phyloP scores from a whole-genome alignment of 345 rosid genomes.

The Gossypium stocksii region DNA sequence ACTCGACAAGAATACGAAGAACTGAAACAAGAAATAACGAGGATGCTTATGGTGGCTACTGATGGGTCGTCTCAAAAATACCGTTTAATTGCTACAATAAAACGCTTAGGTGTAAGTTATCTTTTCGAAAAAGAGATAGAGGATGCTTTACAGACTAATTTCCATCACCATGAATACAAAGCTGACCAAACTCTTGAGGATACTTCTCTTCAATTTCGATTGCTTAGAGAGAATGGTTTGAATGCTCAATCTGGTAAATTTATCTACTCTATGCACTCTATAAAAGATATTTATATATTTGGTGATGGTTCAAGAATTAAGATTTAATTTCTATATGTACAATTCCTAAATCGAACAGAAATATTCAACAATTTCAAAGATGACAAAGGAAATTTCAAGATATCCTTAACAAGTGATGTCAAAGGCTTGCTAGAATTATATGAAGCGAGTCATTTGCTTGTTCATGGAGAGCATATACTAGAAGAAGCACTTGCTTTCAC shows the following conservation, averaged over 20 bases:
- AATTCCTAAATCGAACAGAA: slow-evolving; percentile 13
- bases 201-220: slow-evolving; percentile 22
- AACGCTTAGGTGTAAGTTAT: slow-evolving; percentile 25
- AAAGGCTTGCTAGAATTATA: slow-evolving; percentile 20
- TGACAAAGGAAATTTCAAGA: slow-evolving; percentile 16
- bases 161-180: background rate
- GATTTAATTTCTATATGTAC: no score
- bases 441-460: slow-evolving; percentile 17
- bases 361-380: slow-evolving; percentile 31
- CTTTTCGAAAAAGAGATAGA: slow-evolving; percentile 26
- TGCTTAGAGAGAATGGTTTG: slow-evolving; percentile 26
- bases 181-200: background rate
- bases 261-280: background rate
- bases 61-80: background rate
- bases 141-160: background rate
- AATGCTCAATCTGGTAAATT: background rate
- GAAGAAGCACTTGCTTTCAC: slow-evolving; percentile 20
- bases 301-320: no score
- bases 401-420: background rate
- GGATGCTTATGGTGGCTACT: background rate
- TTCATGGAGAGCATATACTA: slow-evolving; percentile 25
- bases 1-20: background rate
- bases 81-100: slow-evolving; percentile 26
- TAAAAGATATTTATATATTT: no score
- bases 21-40: slow-evolving; percentile 21